Evolutionary conservation across 1,139 yeast genomes (phyloP).

Genomic region (Lodderomyces theae): DNA sequence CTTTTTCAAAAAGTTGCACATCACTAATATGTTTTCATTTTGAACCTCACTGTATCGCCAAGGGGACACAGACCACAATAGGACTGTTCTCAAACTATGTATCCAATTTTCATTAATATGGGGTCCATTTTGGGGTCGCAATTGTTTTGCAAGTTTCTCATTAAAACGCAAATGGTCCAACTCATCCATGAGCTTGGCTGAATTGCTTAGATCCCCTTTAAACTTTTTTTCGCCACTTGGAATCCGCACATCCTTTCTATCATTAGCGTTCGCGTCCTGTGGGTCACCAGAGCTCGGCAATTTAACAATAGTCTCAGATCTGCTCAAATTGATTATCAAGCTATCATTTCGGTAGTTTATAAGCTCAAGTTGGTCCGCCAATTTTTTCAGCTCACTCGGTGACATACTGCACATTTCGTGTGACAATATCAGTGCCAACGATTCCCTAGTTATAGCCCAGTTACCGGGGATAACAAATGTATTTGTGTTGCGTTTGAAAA

Average conservation of each 20-base stretch:
- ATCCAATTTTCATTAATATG: slow-evolving; percentile 31
- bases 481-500: slow-evolving; percentile 62
- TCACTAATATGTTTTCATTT: slow-evolving; percentile 33
- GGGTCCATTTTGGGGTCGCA: slow-evolving; percentile 24
- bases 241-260: not conserved
- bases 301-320: slow-evolving; percentile 12
- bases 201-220: slow-evolving; percentile 33
- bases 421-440: slow-evolving; percentile 37
- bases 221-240: slow-evolving; percentile 4
- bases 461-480: slow-evolving; percentile 73
- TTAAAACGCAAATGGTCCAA: slow-evolving; percentile 33
- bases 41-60: slow-evolving; percentile 30
- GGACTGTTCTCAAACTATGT: slow-evolving; percentile 31
- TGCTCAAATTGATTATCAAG: slow-evolving; percentile 50
- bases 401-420: slow-evolving; percentile 31
- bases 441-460: slow-evolving; percentile 62
- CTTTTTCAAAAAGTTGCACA: slow-evolving; percentile 39
- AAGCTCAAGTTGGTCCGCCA: slow-evolving; percentile 53
- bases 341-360: slow-evolving; percentile 71
- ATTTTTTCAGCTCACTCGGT: slow-evolving; percentile 29
- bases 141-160: slow-evolving; percentile 28
- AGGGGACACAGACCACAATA: slow-evolving; percentile 51
- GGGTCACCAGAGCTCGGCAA: slow-evolving; percentile 2
- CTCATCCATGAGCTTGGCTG: slow-evolving; percentile 30
- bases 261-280: not conserved